phyloP scores from a whole-genome alignment of 176 grass and related monocot species.

The Bonia amplexicaulis region DNA sequence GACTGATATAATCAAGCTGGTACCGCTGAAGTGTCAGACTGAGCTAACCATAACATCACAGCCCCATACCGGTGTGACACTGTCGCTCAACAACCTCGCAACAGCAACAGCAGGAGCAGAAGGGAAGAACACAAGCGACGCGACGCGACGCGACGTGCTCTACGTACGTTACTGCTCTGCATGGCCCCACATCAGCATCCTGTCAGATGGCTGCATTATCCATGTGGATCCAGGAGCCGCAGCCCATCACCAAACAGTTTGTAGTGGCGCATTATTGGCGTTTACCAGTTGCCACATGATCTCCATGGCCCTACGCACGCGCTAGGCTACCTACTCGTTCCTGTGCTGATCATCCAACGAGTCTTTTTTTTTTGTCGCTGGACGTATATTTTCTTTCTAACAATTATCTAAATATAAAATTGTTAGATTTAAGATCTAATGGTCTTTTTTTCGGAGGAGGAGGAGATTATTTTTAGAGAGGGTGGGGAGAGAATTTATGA shows the following conservation, averaged over 20 bases:
- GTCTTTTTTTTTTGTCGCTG: neutral
- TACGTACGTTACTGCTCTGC: neutral
- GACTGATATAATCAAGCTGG: neutral
- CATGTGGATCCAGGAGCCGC: neutral
- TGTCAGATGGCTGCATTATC: neutral
- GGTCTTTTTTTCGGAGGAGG: too few relatives aligned
- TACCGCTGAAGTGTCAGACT: neutral
- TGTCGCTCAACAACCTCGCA: conserved; percentile 16
- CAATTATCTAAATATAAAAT: too few relatives aligned
- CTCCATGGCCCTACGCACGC: neutral
- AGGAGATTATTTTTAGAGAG: too few relatives aligned
- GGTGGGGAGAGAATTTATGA: too few relatives aligned
- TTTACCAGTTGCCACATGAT: neutral
- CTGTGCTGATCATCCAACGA: neutral
- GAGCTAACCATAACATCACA: neutral
- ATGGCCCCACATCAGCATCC: neutral
- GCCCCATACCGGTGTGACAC: neutral
- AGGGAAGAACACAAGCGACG: neutral
- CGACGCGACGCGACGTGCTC: too few relatives aligned
- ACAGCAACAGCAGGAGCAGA: neutral
- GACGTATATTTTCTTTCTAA: too few relatives aligned
- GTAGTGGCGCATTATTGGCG: neutral
- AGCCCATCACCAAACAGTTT: neutral
- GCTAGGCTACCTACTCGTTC: neutral
- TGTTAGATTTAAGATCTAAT: too few relatives aligned